Evolutionary conservation across 1,284 basidiomycete species (phyloP), one percentile per base, ranked within the genome.

Genomic region (Inonotus obliquus): DNA sequence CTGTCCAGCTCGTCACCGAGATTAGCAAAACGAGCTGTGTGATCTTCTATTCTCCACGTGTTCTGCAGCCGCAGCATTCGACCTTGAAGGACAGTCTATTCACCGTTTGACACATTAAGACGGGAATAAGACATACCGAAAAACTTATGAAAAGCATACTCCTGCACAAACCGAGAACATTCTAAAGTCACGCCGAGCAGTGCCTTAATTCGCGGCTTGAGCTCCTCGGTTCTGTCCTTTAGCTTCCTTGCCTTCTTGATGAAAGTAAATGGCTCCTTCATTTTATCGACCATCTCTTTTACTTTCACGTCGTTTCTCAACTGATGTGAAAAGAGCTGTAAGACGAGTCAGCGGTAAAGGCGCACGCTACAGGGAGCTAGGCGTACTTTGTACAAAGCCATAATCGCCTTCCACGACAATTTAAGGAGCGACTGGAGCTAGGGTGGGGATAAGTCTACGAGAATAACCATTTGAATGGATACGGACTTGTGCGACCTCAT

Each of bases 361-460:
- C n/a, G n/a, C n/a, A n/a, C n/a, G n/a, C n/a, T n/a, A 39, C 13
- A 6, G 3, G 4, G 38, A 13, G 3, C n/a, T 6, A 39, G 38
- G n/a, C 41, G 41, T 7, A 44, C 41, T 6, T 44, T 44, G n/a
- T 44, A 44, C 41, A 44, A 21, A 44, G 41, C 41, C 2, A 17
- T n/a, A 1, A 4, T 21, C n/a, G 41, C 41, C n/a, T 44, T 44
- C 41, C 41, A 44, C 17, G 41, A 44, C 10, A 44, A 2, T 0
- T 11, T 2, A 19, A 44, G 7, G 1, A 44, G 13, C 2, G 41
- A 2, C 2, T 44, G 41, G 4, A 44, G 11, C 41, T 44, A 1
- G 5, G 1, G n/a, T 14, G 41, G n/a, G 41, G 19, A n/a, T 1
- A 14, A 3, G n/a, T 9, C 19, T 0, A 0, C 1, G 0, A 1